Percentiles rank a stretch among this genome's conserved stretches.
phyloP scores from a whole-genome alignment of 257 asterid genomes.

The Solanum tarapatanum region DNA sequence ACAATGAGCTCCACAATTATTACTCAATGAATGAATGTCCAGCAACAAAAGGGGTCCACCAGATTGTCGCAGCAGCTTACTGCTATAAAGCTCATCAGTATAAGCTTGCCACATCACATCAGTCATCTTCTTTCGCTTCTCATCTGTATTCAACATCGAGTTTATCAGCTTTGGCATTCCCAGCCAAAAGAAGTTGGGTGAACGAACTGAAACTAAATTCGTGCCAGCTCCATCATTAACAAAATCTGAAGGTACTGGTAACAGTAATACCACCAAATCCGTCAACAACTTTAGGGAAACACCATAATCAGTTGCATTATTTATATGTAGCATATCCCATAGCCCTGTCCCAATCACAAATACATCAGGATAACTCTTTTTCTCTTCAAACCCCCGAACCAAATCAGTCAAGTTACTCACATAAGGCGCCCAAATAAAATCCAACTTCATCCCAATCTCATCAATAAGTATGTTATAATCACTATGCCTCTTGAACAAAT shows the following conservation, averaged over 20 bases:
- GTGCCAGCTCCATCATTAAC: conserved; percentile 20
- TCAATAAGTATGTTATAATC: conserved; percentile 57
- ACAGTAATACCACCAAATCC: conserved; percentile 44
- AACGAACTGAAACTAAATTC: conserved; percentile 17
- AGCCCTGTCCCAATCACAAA: conserved; percentile 84
- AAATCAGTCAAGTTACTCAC: conserved; percentile 55
- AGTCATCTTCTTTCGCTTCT: conserved; percentile 67
- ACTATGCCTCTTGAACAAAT: conserved; percentile 92
- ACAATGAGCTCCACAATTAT: conserved; percentile 58
- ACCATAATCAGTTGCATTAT: conserved; percentile 51
- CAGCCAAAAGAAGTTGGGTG: conserved; percentile 80
- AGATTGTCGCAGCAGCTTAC: conserved; percentile 39
- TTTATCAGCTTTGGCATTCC: conserved; percentile 78
- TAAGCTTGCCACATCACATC: conserved; percentile 31
- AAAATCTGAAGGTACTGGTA: conserved; percentile 47
- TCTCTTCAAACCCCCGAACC: conserved; percentile 27
- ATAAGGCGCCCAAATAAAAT: conserved; percentile 87
- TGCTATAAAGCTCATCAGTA: conserved; percentile 35
- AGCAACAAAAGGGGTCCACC: conserved; percentile 72
- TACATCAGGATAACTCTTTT: conserved; percentile 53
- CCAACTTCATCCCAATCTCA: conserved; percentile 74
- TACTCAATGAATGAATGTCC: conserved; percentile 54
- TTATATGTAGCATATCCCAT: conserved; percentile 88
- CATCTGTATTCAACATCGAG: conserved; percentile 61
- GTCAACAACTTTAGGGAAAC: conserved; percentile 30